A percentile compares a stretch with the other conserved stretches of the same genome.
These are phyloP conservation scores for Akanthomyces lecanii DNA, from an alignment of 2,329 filamentous ascomycete genomes.

Conservation along the genomic window DNA sequence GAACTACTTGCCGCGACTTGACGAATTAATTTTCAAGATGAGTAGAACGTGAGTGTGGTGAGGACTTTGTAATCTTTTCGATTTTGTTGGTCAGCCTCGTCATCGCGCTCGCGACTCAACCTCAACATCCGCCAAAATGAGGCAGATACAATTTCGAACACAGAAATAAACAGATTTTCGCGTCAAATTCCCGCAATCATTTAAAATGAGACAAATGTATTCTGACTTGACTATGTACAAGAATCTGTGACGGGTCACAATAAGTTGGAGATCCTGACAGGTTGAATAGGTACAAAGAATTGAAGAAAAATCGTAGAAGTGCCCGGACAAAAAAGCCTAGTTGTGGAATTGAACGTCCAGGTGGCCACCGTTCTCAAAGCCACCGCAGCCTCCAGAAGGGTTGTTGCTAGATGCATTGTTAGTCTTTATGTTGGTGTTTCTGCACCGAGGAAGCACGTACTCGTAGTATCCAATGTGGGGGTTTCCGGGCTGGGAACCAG, in stretches of 20 bases:
- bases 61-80: too few relatives aligned
- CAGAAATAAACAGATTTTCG: too few relatives aligned
- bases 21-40: too few relatives aligned
- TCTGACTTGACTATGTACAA: not conserved
- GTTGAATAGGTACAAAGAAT: not conserved
- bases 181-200: too few relatives aligned
- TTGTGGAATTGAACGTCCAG: not conserved
- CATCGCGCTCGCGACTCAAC: too few relatives aligned
- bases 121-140: too few relatives aligned
- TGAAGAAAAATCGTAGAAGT: not conserved
- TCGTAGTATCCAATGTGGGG: conserved; percentile 22
- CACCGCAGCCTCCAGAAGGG: conserved; percentile 29
- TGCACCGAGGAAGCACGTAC: not conserved
- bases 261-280: not conserved
- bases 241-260: not conserved
- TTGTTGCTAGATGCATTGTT: conserved; percentile 15
- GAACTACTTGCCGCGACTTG: too few relatives aligned
- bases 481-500: conserved; percentile 24
- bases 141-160: too few relatives aligned
- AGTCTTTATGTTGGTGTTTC: not conserved
- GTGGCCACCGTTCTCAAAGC: conserved; percentile 25
- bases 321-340: not conserved
- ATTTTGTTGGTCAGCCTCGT: too few relatives aligned
- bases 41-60: too few relatives aligned
- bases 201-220: too few relatives aligned